Evolutionary conservation across 1,284 basidiomycete species (phyloP).

Genomic region (Sphaerobolus stellatus): DNA sequence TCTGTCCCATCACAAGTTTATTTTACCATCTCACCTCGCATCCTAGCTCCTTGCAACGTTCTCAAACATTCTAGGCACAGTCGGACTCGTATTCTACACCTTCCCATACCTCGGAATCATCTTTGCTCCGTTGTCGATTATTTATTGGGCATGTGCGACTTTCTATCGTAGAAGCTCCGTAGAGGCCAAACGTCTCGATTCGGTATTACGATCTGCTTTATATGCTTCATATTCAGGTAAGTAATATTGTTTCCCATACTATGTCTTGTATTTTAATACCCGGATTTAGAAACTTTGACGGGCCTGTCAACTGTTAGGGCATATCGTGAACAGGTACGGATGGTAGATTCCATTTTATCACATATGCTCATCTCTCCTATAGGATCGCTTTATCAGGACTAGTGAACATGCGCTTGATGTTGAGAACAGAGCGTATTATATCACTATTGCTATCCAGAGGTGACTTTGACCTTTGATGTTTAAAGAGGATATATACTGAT

Average conservation of each 20-base stretch:
- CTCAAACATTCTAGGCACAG: constrained; percentile 51
- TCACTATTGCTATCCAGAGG: constrained; percentile 67
- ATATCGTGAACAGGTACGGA: constrained; percentile 49
- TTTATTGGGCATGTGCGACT: constrained; percentile 49
- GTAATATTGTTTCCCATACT: constrained; percentile 4
- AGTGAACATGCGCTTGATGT: constrained; percentile 65
- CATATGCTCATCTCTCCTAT: too few species aligned
- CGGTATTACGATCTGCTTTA: constrained; percentile 61
- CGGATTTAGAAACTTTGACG: constrained; percentile 51
- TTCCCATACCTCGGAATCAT: constrained; percentile 63
- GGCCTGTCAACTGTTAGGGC: constrained; percentile 66
- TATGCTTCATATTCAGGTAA: constrained; percentile 54
- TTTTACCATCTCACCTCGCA: constrained; percentile 37
- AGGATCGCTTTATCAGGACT: constrained; percentile 46
- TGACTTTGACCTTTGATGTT: constrained; percentile 60
- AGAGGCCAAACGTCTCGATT: constrained; percentile 70
- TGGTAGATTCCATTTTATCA: too few species aligned
- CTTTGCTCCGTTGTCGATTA: constrained; percentile 49
- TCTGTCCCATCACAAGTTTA: background rate
- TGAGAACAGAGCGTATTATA: constrained; percentile 78
- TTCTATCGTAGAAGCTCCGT: constrained; percentile 60
- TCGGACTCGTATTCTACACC: constrained; percentile 60
- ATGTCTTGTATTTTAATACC: background rate
- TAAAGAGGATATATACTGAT: constrained; percentile 4
- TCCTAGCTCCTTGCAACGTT: constrained; percentile 49